These are phyloP conservation scores for Tulasnella sp. DNA, from an alignment of 768 basidiomycete species.

Conservation along the genomic window DNA sequence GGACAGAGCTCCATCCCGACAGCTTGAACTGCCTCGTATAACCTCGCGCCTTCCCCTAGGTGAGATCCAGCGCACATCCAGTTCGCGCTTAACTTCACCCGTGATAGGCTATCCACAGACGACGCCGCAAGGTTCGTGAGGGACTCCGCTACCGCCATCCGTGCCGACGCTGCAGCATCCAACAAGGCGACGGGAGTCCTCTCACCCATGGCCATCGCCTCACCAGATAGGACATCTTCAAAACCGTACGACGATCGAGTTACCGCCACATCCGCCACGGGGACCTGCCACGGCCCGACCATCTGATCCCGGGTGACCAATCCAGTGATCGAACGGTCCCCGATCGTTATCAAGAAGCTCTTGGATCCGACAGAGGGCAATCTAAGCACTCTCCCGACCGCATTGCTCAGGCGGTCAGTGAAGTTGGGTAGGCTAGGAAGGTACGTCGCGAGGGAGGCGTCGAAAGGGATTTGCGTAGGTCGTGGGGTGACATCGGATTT, in stretches of 20 bases:
- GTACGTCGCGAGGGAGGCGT: conserved; percentile 57
- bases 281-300: conserved; percentile 98
- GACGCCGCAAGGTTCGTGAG: conserved; percentile 86
- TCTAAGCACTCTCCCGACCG: conserved; percentile 71
- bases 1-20: conserved; percentile 93
- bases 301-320: conserved; percentile 95
- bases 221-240: conserved; percentile 59
- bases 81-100: conserved; percentile 93
- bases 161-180: conserved; percentile 78
- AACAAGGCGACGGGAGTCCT: conserved; percentile 87
- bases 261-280: conserved; percentile 93
- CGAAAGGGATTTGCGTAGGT: conserved; percentile 46
- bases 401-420: conserved; percentile 44
- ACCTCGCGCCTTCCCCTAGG: conserved; percentile 73
- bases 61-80: conserved; percentile 98
- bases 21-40: conserved; percentile 85
- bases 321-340: conserved; percentile 88
- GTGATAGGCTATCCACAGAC: conserved; percentile 51
- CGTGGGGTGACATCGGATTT: conserved; percentile 49
- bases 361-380: conserved; percentile 92
- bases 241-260: conserved; percentile 94
- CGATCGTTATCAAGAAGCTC: conserved; percentile 96
- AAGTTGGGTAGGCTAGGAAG: conserved; percentile 38
- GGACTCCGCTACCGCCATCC: conserved; percentile 92
- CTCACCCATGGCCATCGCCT: conserved; percentile 99